Evolutionary conservation across 106 monocot genomes (phyloP), one percentile per base, ranked within the genome.

Genomic region (Dioscorea zingiberensis): DNA sequence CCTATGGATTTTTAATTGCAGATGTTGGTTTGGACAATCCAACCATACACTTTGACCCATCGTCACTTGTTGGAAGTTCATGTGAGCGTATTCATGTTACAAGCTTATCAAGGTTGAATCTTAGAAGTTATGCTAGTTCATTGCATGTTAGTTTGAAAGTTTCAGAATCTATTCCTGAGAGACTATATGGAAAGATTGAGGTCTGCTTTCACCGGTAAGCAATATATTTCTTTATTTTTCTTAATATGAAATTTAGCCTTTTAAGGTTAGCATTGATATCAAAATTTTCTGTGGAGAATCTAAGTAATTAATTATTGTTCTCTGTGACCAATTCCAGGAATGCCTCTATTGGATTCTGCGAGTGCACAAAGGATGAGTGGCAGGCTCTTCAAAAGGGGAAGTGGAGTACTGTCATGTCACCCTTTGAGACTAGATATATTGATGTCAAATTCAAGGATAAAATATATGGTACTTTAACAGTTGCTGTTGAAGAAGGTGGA

Each of bases 121-220:
- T 93, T 21, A 78, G 47, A 27, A 84, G 79, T 26, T 99, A 86
- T 78, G 64, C 98, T 11, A 89, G 58, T 71, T 53, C 80, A 0
- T 54, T 80, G 32, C 77, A 44, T 63, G 77, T 93, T 25, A 71
- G 47, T 1, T 47, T 93, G 5, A 89, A 76, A 26, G 79, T 78
- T 67, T 89, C 89, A 10, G 75, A 69, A 65, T 72, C 59, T 15
- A 71, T 84, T 22, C 80, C 88, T 17, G 81, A 88, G 47, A 89
- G 65, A 51, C 55, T 89, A 58, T 64, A 76, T 48, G 65, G 66
- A 25, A 89, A 87, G 58, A 58, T 85, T 23, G 81, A 83, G 67
- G 44, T 93, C 44, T 85, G 84, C 74, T 84, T 83, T 66, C 98
- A 93, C 64, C 62, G 89, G 93, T 99, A 68, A 82, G 77, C 5